Evolutionary conservation across 2,329 filamentous ascomycete genomes (phyloP), one percentile per base, ranked within the genome.

Genomic region (Aspergillus puulaauensis): DNA sequence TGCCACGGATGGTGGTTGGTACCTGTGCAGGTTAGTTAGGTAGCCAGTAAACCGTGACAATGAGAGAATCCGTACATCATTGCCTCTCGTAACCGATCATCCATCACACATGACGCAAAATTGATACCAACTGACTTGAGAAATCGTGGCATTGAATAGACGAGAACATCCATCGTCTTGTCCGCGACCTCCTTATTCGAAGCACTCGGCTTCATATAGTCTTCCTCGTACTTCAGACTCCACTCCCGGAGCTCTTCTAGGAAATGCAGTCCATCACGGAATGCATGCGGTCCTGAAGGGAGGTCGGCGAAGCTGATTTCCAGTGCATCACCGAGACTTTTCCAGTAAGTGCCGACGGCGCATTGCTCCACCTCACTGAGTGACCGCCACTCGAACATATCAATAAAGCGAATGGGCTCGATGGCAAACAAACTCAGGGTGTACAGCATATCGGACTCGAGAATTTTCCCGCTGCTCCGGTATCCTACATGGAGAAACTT

Each of bases 291-390:
- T 2, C 60, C 65, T 0, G 76, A 79, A 1, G 76, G 77, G 8
- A 85, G 70, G 1, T 54, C 64, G 0, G 70, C 70, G 46, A 77
- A 83, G 3, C 74, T 73, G 54, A 92, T 90, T 0, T 79, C 81
- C 85, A 92, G 88, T 58, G 85, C 83, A 64, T 90, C 86, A 4
- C 88, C 89, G 7, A 91, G 76, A 56, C 80, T 79, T 70, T 89
- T 90, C 89, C 88, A 91, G 67, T 89, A 85, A 1, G 83, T 86
- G 12, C 83, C 86, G 21, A 87, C 70, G 0, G 88, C 88, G 59
- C 86, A 89, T 5, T 77, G 69, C 70, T 93, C 90, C 76, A 91
- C 79, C 0, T 87, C 83, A 11, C 82, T 87, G 40, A 90, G 73
- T 5, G 76, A 49, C 2, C 90, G 82, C 89, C 90, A 93, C 68